Evolutionary conservation across 1,139 yeast genomes (phyloP), one percentile per base, ranked within the genome.

Genomic region (Wickerhamomyces sp.): DNA sequence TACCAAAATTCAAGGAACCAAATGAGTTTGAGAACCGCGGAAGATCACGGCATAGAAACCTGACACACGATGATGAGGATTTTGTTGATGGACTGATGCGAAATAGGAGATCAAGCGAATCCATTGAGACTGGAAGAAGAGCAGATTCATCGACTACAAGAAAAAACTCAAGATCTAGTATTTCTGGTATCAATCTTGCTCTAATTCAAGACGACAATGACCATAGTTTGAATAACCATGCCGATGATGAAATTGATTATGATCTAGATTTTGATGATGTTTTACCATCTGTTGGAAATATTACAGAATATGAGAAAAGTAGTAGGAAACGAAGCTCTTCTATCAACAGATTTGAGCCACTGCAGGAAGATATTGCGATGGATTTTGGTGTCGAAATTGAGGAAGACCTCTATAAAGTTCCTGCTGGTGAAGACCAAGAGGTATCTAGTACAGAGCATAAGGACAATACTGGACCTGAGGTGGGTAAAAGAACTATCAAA

Each of bases 91-190:
- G 48, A 2, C 28, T 52, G 14, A 25, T 48, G 32, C 45, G 53
- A 35, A 48, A 46, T 37, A 45, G 58, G 36, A 45, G 55, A 17
- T 51, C 56, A 4, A 48, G 52, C 21, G 44, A 31, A 21, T 51
- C 57, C 0, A 42, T 54, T 30, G 58, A 54, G 33, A 38, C 44
- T 5, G 48, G 42, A 24, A 50, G 57, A 48, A 28, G 42, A 28
- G 34, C 36, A 28, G 47, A 48, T 31, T 31, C 40, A 3, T 47
- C 54, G 2, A 12, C 27, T 2, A 38, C 51, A 13, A 50, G 59
- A 45, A 45, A 53, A 29, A 36, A 43, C 19, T 55, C 59, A 2
- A 35, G 58, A n/a, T 45, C 46, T 3, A 51, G 56, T 28, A 39
- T 53, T n/a, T 28, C 51, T 9, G 47, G 50, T 3, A 20, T 52